Conservation (phyloP, 495 filamentous ascomycete genomes). For the Trichoderma parareesei region DNA sequence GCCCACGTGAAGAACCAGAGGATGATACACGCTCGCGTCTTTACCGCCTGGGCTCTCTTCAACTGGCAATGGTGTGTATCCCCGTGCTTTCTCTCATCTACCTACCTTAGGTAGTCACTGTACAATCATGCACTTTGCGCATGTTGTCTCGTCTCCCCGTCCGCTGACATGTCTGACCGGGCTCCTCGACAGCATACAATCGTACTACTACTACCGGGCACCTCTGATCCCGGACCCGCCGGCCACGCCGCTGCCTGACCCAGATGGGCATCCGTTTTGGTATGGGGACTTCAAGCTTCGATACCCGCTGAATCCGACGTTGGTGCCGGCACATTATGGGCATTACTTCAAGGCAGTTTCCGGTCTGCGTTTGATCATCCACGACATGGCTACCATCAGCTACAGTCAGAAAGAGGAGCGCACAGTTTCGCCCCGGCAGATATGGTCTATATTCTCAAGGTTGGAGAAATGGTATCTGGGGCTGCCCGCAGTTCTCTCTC, state of each 20-base stretch:
- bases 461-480: slow-evolving; percentile 17
- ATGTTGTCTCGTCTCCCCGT: no score
- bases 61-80: slow-evolving; percentile 22
- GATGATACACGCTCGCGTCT: slow-evolving; percentile 14
- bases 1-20: slow-evolving; percentile 10
- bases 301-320: slow-evolving; percentile 20
- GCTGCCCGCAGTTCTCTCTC: slow-evolving; percentile 17
- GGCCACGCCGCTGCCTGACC: slow-evolving; percentile 20
- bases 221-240: slow-evolving; percentile 20
- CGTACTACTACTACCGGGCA: slow-evolving; percentile 20
- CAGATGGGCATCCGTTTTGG: slow-evolving; percentile 16
- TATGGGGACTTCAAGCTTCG: slow-evolving; percentile 26
- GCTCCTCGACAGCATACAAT: slow-evolving; percentile 17
- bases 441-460: not conserved
- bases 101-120: no score
- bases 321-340: slow-evolving; percentile 18
- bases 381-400: slow-evolving; percentile 14
- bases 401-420: slow-evolving; percentile 8
- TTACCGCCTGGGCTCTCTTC: slow-evolving; percentile 27
- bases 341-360: slow-evolving; percentile 19
- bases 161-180: slow-evolving; percentile 8
- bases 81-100: not conserved
- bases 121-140: no score
- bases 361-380: slow-evolving; percentile 21
- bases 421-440: not conserved